Evolutionary conservation across 176 grass and related monocot species (phyloP), one percentile per base, ranked within the genome.

Genomic region (Pontederia crassipes): DNA sequence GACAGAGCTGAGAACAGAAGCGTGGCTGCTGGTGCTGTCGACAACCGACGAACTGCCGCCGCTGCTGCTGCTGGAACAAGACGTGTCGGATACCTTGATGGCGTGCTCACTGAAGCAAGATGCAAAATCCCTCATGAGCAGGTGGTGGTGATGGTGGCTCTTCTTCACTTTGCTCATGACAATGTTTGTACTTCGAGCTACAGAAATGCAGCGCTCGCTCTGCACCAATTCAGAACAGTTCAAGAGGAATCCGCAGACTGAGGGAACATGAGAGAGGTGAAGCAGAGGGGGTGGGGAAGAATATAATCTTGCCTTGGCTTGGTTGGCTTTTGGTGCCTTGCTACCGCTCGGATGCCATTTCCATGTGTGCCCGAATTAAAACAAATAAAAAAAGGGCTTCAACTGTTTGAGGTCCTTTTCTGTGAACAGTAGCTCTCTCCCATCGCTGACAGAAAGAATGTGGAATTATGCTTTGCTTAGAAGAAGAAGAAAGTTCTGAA

Each of bases 41-140:
- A 64, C 11, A 48, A 1, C 10, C 5, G 17, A 52, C 0, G 54
- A 2, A 18, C 9, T n/a, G n/a, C 70, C 17, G 48, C 71, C n/a
- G 75, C 77, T 81, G 71, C 70, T 71, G 57, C 70, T 59, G 46
- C 74, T 59, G 45, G 85, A 88, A 73, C 85, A 88, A 59, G 80
- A 74, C 47, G 73, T 71, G 55, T 89, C 77, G 66, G 77, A 81
- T 70, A 89, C 80, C 55, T 82, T 78, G 29, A 89, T 66, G 46
- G 86, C 78, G 74, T 84, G 86, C 73, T 84, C 78, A 71, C 78
- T 84, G 81, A 89, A 84, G 74, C 86, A 89, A 17, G 86, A 84
- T 24, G 74, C 81, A 14, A 89, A 69, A 71, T 89, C 81, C 70
- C 72, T 89, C 86, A 89, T 88, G 13, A 69, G 46, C 14, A 20